Evolutionary conservation across 2,329 filamentous ascomycete genomes (phyloP).

Genomic region (Ophiostoma novo-ulmi): DNA sequence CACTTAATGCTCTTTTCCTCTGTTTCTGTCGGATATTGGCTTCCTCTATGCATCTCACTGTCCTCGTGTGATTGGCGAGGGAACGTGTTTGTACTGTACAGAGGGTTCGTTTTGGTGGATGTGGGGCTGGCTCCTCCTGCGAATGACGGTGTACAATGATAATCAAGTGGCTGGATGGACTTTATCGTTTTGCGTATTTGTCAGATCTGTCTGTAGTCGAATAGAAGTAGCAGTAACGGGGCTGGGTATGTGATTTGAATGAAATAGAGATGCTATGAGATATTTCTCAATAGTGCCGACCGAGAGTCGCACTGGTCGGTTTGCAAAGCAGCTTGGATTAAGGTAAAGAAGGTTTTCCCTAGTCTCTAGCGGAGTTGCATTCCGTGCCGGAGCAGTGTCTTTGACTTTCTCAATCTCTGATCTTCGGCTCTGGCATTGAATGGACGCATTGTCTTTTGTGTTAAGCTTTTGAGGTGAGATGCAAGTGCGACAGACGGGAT

Average conservation of each 20-base stretch:
- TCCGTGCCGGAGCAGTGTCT: not conserved
- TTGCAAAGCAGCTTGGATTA: not conserved
- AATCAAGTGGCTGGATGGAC: conserved; percentile 13
- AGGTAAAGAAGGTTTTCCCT: not conserved
- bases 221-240: not conserved
- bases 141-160: not conserved
- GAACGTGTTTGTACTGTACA: not conserved
- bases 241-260: not conserved
- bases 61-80: not conserved
- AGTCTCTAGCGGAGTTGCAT: not conserved
- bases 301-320: not conserved
- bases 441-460: not conserved
- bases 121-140: not conserved
- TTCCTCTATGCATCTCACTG: conserved; percentile 5
- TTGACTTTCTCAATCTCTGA: not conserved
- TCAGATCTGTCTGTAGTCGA: not conserved
- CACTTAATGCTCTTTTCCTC: not conserved
- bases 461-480: not conserved
- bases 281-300: not conserved
- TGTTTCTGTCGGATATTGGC: not conserved
- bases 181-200: not conserved
- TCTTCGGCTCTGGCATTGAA: not conserved
- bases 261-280: not conserved
- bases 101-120: conserved; percentile 4
- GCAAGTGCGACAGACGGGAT: not conserved